Evolutionary conservation across 345 rosid species (phyloP).

Genomic region (Syzygium oleosum): DNA sequence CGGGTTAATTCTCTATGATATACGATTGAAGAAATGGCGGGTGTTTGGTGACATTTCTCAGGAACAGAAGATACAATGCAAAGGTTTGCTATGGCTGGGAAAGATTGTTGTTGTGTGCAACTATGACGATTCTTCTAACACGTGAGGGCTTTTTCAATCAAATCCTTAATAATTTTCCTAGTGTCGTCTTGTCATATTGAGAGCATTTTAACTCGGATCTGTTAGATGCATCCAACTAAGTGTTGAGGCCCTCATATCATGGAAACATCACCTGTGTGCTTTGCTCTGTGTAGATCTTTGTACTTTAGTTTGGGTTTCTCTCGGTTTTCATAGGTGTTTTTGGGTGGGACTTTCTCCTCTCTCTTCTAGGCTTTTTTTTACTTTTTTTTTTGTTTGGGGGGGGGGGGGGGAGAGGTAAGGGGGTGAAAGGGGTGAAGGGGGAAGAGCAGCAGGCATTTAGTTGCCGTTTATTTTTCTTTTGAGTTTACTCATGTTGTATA

Average conservation of each 20-base stretch:
- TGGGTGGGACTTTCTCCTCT: neutral
- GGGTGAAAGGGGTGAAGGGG: neutral
- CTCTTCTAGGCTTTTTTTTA: neutral
- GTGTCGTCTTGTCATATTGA: neutral
- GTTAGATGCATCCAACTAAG: neutral
- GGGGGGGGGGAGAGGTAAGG: neutral
- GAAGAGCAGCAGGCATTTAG: neutral
- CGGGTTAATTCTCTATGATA: constrained; percentile 85
- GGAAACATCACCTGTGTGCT: neutral
- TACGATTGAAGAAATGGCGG: constrained; percentile 80
- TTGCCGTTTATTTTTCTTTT: neutral
- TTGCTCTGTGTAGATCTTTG: neutral
- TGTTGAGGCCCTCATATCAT: neutral
- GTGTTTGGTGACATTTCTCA: constrained; percentile 95
- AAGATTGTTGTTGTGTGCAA: constrained; percentile 95
- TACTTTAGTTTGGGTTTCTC: neutral
- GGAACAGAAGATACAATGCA: constrained; percentile 91
- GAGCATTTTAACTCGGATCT: neutral
- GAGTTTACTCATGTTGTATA: neutral
- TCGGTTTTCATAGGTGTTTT: neutral
- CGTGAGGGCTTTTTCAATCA: constrained; percentile 34
- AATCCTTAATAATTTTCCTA: neutral
- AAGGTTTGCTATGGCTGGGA: constrained; percentile 92
- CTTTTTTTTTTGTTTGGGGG: neutral
- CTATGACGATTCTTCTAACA: constrained; percentile 62